Evolutionary conservation across 2,329 filamentous ascomycete species (phyloP).

Genomic region (Penicillium sp.): DNA sequence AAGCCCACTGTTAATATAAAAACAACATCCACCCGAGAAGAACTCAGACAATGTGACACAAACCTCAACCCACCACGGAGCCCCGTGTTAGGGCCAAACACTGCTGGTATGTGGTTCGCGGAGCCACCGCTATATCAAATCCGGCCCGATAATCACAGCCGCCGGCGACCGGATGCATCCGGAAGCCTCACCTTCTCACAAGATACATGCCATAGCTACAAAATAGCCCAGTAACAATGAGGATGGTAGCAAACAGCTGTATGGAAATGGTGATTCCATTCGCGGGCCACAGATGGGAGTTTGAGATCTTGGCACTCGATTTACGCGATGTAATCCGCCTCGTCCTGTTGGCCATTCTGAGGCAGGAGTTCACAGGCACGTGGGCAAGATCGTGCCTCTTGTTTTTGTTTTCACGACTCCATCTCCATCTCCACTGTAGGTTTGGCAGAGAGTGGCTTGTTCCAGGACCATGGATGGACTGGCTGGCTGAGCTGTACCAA

Average conservation of each 20-base stretch:
- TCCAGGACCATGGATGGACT: not conserved
- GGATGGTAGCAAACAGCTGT: not conserved
- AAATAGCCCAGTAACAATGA: not conserved
- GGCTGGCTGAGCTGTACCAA: not conserved
- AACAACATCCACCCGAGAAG: not conserved
- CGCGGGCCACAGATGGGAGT: not conserved
- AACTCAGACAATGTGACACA: not conserved
- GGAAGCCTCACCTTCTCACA: not conserved
- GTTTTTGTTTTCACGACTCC: not conserved
- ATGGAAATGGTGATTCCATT: not conserved
- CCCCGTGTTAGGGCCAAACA: not conserved
- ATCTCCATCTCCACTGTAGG: not conserved
- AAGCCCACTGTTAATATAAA: not conserved
- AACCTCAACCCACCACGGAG: not conserved
- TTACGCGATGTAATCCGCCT: not conserved
- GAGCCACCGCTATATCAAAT: not conserved
- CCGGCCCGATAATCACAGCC: not conserved
- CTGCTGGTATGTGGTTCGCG: not conserved
- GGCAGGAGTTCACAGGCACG: not conserved
- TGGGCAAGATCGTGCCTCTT: not conserved
- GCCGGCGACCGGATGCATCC: not conserved
- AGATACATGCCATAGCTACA: too few relatives aligned
- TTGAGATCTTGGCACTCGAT: not conserved
- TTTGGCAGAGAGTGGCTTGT: not conserved
- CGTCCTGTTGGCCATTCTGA: not conserved